phyloP scores from a whole-genome alignment of 2,329 filamentous ascomycete genomes.

The Colletotrichum sojae region DNA sequence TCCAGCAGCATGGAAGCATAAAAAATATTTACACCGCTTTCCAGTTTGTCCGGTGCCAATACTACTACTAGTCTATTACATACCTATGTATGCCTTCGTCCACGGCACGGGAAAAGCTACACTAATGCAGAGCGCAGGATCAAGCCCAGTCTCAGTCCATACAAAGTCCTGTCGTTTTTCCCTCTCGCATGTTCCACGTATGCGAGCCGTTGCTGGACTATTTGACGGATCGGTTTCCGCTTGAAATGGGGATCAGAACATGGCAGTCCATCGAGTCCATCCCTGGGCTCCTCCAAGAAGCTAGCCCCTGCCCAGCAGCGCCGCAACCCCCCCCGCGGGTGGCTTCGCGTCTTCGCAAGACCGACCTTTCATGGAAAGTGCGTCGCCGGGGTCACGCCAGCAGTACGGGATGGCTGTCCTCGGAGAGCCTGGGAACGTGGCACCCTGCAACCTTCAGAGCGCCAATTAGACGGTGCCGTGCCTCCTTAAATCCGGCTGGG shows the following conservation, averaged over 20 bases:
- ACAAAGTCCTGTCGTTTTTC: too few relatives aligned
- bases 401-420: conserved; percentile 18
- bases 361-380: conserved; percentile 30
- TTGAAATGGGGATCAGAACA: neutral
- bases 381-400: conserved; percentile 20
- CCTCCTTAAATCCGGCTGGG: conserved; percentile 21
- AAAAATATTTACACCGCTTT: neutral
- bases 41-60: too few relatives aligned
- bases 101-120: too few relatives aligned
- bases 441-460: conserved; percentile 8
- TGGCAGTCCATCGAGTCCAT: conserved; percentile 10
- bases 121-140: too few relatives aligned
- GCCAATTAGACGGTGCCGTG: conserved; percentile 5
- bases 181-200: neutral
- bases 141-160: neutral
- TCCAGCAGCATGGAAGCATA: conserved; percentile 14
- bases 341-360: conserved; percentile 27
- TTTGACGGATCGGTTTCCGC: neutral
- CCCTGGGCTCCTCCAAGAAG: neutral
- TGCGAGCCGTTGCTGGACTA: neutral
- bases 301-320: conserved; percentile 1
- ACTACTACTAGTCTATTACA: too few relatives aligned
- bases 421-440: conserved; percentile 18
- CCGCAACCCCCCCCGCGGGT: neutral
- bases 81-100: too few relatives aligned